Percentiles rank a stretch among this genome's conserved stretches.
These are phyloP conservation scores for Suillus alpinus DNA, from an alignment of 768 basidiomycete species.

Conservation along the genomic window DNA sequence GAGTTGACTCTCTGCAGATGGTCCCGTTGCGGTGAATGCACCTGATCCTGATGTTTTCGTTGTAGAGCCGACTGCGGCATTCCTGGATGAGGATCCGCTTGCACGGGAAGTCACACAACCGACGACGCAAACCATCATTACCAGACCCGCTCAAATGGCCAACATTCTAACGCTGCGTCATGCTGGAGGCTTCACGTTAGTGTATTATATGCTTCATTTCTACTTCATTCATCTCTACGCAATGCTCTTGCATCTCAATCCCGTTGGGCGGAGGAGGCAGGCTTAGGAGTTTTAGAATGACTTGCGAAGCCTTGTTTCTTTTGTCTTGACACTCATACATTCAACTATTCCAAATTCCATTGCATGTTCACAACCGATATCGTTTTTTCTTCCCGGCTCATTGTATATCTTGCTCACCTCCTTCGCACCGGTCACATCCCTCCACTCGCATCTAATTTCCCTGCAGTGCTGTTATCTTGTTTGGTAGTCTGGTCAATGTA, in stretches of 20 bases:
- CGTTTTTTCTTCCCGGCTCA: slow-evolving; percentile 19
- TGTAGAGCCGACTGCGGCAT: slow-evolving; percentile 25
- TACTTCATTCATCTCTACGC: slow-evolving; percentile 44
- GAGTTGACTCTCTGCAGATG: slow-evolving; percentile 29
- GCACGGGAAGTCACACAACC: slow-evolving; percentile 21
- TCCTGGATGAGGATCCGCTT: slow-evolving; percentile 19
- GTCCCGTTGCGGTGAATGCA: slow-evolving; percentile 15
- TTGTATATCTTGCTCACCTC: slow-evolving; percentile 26
- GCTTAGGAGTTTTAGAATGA: slow-evolving; percentile 17
- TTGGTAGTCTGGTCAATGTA: slow-evolving; percentile 15
- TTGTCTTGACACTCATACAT: slow-evolving; percentile 6
- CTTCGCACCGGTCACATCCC: slow-evolving; percentile 8
- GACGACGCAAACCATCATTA: slow-evolving; percentile 13
- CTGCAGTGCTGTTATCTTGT: slow-evolving; percentile 19
- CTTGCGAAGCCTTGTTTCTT: slow-evolving; percentile 3
- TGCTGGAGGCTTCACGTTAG: slow-evolving; percentile 31
- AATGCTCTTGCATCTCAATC: slow-evolving; percentile 36
- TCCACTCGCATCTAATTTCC: slow-evolving; percentile 31
- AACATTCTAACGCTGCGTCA: slow-evolving; percentile 30
- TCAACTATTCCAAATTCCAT: slow-evolving; percentile 7
- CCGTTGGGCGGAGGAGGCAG: slow-evolving; percentile 27
- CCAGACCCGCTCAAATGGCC: slow-evolving; percentile 24
- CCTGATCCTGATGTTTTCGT: slow-evolving; percentile 14
- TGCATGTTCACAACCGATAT: slow-evolving; percentile 31
- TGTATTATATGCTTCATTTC: slow-evolving; percentile 42